A percentile compares a stretch with the other conserved stretches of the same genome.
Conservation (phyloP, 2,329 filamentous ascomycete species). For the Calonectria pauciramosa region DNA sequence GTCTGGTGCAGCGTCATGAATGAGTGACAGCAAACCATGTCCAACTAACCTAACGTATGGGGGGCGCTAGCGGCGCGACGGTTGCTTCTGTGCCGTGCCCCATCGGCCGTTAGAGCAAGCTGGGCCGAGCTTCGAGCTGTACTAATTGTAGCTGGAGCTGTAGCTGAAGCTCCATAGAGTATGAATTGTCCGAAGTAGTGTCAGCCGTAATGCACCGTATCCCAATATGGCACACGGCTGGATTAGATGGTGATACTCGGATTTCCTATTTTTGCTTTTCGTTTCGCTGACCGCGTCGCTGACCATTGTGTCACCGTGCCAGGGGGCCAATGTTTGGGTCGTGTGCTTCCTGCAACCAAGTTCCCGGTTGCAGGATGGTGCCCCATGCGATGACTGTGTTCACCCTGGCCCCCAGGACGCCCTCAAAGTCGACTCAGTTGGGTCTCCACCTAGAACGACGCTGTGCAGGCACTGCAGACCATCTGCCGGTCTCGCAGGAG, state of each 20-base stretch:
- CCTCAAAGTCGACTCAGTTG: background rate
- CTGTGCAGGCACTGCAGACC: slow-evolving; percentile 21
- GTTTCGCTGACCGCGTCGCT: slow-evolving; percentile 6
- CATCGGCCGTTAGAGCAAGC: slow-evolving; percentile 12
- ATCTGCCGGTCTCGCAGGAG: slow-evolving; percentile 40
- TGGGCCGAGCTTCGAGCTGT: slow-evolving; percentile 3
- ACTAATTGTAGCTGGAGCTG: background rate
- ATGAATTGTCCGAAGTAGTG: background rate
- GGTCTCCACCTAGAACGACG: slow-evolving; percentile 10
- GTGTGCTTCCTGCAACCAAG: slow-evolving; percentile 21
- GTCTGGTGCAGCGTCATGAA: background rate
- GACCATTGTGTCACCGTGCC: background rate
- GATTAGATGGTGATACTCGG: slow-evolving; percentile 5
- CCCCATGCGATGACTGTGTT: slow-evolving; percentile 1
- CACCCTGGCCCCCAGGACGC: background rate
- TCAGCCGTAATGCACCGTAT: slow-evolving; percentile 14
- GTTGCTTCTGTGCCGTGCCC: slow-evolving; percentile 30
- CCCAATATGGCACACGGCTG: background rate
- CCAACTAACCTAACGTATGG: background rate
- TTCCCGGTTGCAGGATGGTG: slow-evolving; percentile 7
- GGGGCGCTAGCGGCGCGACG: slow-evolving; percentile 18
- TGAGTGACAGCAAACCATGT: slow-evolving; percentile 11
- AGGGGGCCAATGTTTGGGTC: slow-evolving; percentile 3
- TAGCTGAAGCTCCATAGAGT: background rate
- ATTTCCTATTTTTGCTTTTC: background rate